Evolutionary conservation across 495 filamentous ascomycete species (phyloP).

Genomic region (Chaetomium fimeti): DNA sequence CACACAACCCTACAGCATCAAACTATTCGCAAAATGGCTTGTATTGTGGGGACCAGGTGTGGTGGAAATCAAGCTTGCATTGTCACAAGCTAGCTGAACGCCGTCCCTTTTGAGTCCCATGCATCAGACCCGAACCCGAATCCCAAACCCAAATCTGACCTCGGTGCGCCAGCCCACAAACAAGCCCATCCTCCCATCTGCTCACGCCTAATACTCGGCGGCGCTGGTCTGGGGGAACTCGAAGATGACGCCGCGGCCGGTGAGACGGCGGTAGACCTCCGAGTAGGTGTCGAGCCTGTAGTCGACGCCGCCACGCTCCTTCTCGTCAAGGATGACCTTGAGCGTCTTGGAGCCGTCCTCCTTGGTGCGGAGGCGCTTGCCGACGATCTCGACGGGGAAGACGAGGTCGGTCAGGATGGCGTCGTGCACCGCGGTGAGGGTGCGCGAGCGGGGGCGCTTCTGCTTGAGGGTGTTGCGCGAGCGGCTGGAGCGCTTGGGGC

Average conservation of each 20-base stretch:
- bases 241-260: constrained; percentile 89
- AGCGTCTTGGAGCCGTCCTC: constrained; percentile 96
- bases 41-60: constrained; percentile 23
- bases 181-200: constrained; percentile 19
- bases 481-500: constrained; percentile 93
- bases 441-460: constrained; percentile 97
- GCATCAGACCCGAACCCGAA: constrained; percentile 36
- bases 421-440: constrained; percentile 96
- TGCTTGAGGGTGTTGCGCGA: constrained; percentile 90
- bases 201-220: constrained; percentile 65
- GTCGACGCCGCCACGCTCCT: constrained; percentile 98
- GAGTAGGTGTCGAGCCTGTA: constrained; percentile 98
- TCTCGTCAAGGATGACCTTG: constrained; percentile 98
- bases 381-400: constrained; percentile 99
- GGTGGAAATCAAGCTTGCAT: constrained; percentile 35
- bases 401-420: constrained; percentile 93
- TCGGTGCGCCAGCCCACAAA: constrained; percentile 29
- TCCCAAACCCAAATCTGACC: constrained; percentile 36
- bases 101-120: constrained; percentile 39
- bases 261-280: constrained; percentile 95
- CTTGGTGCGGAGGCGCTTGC: constrained; percentile 93
- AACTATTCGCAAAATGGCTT: constrained; percentile 16
- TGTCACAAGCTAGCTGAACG: constrained; percentile 43
- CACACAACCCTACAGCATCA: not conserved
- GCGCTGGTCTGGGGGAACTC: constrained; percentile 88